Base-by-base conservation (phyloP, 208 protist species). In the Borovskyia barvae region DNA sequence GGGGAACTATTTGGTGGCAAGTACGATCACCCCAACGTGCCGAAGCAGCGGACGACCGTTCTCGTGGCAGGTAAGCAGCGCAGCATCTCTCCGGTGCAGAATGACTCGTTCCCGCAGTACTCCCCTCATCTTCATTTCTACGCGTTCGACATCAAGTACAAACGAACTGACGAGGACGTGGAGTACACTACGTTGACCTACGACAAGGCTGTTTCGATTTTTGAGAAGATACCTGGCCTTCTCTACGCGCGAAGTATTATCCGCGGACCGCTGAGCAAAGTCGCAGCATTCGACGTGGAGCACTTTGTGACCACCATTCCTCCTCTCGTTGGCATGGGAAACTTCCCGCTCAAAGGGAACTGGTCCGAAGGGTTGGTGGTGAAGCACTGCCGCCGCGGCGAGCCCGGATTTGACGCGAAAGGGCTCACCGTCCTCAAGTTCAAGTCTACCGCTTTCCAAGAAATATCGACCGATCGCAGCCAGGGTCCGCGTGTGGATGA, bases 1-100 rank as follows among this genome's bases (percentile, higher is more conserved):
- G 88, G 88, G 17, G 88, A 94, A 49, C 67, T 94, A 3, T 94
- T 94, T 56, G 88, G 88, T 7, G 88, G 84, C 26, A 94, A 94
- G 72, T 94, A 92, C 43, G 80, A 90, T 25, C 88, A 94, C 53
- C 88, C 88, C 0, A 70, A 53, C 37, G 62, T 94, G 9, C 70
- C 68, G 22, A 73, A 80, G 54, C 57, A 40, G 42, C 53, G 66
- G 35, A 58, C 75, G 32, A 82, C 70, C 50, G 70, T 91, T 5
- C 76, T 90, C 66, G 75, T 89, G 17, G 84, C 62, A 14, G 82
- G 82, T 17, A 63, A 63, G 42, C 54, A 63, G 9, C 75, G 80
- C 1, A 32, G 33, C 14, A 81, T 90, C 30, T 74, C 66, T 12
- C 60, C 88, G 24, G 85, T 94, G 37, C 84, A 92, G 72, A 80